phyloP scores from a whole-genome alignment of 106 monocot genomes.

The Chionographis japonica region DNA sequence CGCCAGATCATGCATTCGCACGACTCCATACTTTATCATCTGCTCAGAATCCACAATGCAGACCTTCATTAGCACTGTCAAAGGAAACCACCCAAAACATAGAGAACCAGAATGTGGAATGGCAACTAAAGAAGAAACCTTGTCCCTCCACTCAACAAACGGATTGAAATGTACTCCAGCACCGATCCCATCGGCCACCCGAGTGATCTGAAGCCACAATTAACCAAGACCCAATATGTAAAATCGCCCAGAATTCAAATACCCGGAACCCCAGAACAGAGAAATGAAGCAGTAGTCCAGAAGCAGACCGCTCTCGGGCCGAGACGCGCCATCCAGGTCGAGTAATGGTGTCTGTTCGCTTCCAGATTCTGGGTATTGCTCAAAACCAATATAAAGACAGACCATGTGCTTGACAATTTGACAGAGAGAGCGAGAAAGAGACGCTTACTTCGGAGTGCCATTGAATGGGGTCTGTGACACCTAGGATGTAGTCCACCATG shows the following conservation, averaged over 20 bases:
- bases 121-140: constrained; percentile 26
- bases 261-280: neutral
- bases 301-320: constrained; percentile 63
- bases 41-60: constrained; percentile 9
- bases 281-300: neutral
- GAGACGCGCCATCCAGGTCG: constrained; percentile 66
- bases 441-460: constrained; percentile 71
- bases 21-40: constrained; percentile 97
- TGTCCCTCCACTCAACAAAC: constrained; percentile 77
- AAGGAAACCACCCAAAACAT: neutral
- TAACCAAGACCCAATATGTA: neutral
- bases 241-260: constrained; percentile 4
- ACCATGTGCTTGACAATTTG: neutral
- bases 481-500: constrained; percentile 96
- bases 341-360: constrained; percentile 70
- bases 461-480: constrained; percentile 65
- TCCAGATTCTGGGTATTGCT: constrained; percentile 62
- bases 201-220: constrained; percentile 43
- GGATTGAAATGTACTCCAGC: constrained; percentile 96
- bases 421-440: neutral
- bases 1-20: constrained; percentile 80
- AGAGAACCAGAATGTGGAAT: neutral
- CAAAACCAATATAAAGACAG: neutral
- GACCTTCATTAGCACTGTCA: neutral
- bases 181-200: constrained; percentile 64